Base-by-base conservation (phyloP, 2,329 filamentous ascomycete genomes). In the Nectriaceae sp. region DNA sequence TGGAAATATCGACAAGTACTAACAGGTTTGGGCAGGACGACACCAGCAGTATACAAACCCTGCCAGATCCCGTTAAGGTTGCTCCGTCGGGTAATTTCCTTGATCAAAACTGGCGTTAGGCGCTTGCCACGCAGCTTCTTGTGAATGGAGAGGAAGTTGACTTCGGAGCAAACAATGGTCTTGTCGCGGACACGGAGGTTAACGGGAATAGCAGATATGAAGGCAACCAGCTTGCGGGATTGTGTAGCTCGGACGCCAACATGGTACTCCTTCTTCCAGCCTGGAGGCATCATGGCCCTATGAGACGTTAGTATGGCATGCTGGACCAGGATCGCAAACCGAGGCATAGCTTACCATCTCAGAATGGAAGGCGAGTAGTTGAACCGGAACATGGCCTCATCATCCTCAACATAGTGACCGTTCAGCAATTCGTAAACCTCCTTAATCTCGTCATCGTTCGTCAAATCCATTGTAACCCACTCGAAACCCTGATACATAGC, bases 111-210 rank as follows among this genome's bases (percentile, higher is more conserved):
- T 0, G 94, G 94, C 0, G 94, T 86, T 37, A 99, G 83, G 45
- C 94, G 87, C 76, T 97, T 97, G 49, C 89, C 85, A 42, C 94
- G 89, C 24, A 99, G 84, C 74, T 97, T 97, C 79, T 97, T 97
- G 79, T 99, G 94, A 46, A 99, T 87, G 65, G 92, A 96, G 57
- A 99, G 85, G 73, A 97, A 99, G 76, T 99, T 99, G 73, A 99
- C 94, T 70, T 99, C 94, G 41, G 89, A 91, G 59, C 89, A 87
- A 54, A 85, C 82, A 51, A 99, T 73, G 48, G 82, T 74, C 50
- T 88, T 88, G 50, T 87, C 77, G 55, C 92, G 88, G 37, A 99
- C 85, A 44, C 88, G 85, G 48, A 99, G 77, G 56, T 86, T 81
- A 51, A 94, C 86, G 1, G 94, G 94, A 39, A 97, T 89, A 60